Evolutionary conservation across 2,329 filamentous ascomycete genomes (phyloP), one percentile per base, ranked within the genome.

Genomic region (Venturia aucupariae): DNA sequence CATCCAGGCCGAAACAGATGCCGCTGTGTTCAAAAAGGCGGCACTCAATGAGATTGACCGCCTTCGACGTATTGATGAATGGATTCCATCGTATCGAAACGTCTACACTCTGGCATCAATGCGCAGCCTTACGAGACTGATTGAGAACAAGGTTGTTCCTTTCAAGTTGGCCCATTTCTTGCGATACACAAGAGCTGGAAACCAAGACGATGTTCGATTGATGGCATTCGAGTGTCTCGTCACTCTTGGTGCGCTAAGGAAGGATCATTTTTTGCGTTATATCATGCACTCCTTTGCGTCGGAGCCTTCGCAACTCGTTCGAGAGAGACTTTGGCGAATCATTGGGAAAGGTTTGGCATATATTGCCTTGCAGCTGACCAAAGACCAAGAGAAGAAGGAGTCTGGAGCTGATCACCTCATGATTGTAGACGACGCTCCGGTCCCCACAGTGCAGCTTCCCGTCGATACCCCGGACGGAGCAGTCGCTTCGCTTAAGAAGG

Each of bases 51-150:
- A 86, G 70, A 83, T 88, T 42, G 83, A 86, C 67, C 80, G 85
- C 39, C 84, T 86, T 67, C 78, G 85, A 64, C 79, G 85, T 42
- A 83, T 87, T 71, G 85, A 88, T 68, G 85, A 88, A 71, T 88
- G 84, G 84, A 84, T 85, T 1, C 81, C 83, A 46, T 87, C 85
- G 0, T 86, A 82, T 70, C 84, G 86, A 64, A 88, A 88, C 68
- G 74, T 86, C 30, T 86, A 86, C 71, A 84, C 85, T 1, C 79
- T 79, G 15, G 84, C 85, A 15, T 84, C 84, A 24, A 75, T 88
- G 22, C 78, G 82, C n/a, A 86, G 84, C 72, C 79, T 84, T 66
- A 76, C 80, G 66, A 79, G 79, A 67, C 75, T 87, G 22, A 81
- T 82, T 67, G 76, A 81, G 67, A 80, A 79, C 7, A 80, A 79